Conservation (phyloP, 1,139 yeast genomes). For the Geotrichum reessii region DNA sequence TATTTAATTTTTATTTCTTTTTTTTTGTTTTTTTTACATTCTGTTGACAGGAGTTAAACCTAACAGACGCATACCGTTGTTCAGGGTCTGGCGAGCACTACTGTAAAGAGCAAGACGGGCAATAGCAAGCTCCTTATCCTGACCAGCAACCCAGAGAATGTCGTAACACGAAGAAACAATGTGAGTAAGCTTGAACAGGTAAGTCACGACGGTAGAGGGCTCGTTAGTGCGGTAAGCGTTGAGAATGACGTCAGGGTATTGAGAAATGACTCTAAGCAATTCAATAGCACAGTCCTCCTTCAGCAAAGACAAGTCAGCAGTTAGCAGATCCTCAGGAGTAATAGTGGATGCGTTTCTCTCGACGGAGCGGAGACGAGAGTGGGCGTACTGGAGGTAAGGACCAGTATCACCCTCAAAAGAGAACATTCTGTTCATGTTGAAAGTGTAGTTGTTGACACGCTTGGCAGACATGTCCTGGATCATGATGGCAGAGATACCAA, state of each 20-base stretch:
- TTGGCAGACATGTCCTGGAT: constrained; percentile 98
- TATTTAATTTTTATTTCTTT: too few relatives aligned
- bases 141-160: constrained; percentile 96
- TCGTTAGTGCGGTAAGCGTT: constrained; percentile 81
- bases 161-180: constrained; percentile 94
- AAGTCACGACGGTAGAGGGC: constrained; percentile 93
- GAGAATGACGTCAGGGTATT: constrained; percentile 86
- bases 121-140: constrained; percentile 75
- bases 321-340: constrained; percentile 41
- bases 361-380: constrained; percentile 91
- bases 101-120: constrained; percentile 93
- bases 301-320: constrained; percentile 67
- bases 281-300: constrained; percentile 70
- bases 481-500: constrained; percentile 97
- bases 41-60: constrained; percentile 97
- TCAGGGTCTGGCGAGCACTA: constrained; percentile 83
- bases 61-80: constrained; percentile 84
- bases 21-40: constrained; percentile 55
- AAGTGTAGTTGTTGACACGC: constrained; percentile 92
- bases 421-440: constrained; percentile 97
- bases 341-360: constrained; percentile 64
- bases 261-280: constrained; percentile 73
- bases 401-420: constrained; percentile 99
- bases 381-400: constrained; percentile 97
- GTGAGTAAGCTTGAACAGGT: constrained; percentile 86